phyloP scores from a whole-genome alignment of 768 basidiomycete species.

The Panaeolus papilionaceus region DNA sequence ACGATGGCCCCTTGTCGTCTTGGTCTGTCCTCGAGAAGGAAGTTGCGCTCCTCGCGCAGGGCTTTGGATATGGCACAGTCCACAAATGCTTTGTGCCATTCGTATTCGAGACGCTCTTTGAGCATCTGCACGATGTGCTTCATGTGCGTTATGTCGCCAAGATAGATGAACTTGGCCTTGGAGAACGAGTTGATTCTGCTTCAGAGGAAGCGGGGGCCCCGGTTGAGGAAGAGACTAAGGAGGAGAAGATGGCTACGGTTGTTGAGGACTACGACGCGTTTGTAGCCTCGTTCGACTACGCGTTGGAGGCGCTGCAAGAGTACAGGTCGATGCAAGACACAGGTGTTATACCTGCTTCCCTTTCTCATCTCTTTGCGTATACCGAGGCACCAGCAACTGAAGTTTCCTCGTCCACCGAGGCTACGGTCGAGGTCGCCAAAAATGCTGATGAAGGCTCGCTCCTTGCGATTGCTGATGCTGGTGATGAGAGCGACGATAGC shows the following conservation, averaged over 20 bases:
- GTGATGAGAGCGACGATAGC: background rate
- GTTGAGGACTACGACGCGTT: background rate
- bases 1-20: background rate
- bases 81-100: background rate
- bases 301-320: background rate
- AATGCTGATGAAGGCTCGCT: background rate
- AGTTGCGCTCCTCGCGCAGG: background rate
- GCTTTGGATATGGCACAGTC: background rate
- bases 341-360: background rate
- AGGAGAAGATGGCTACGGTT: background rate
- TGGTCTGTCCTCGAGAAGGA: constrained; percentile 1
- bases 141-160: background rate
- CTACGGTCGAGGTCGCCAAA: background rate
- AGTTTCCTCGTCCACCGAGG: background rate
- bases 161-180: background rate
- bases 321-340: background rate
- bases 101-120: background rate
- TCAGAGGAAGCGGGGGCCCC: background rate
- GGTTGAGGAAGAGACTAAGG: background rate
- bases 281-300: background rate
- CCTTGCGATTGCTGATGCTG: background rate
- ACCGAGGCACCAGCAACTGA: background rate
- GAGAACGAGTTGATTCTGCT: background rate
- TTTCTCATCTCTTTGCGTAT: background rate
- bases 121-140: background rate